Percentiles rank a stretch among this genome's conserved stretches.
Evolutionary conservation across 2,329 filamentous ascomycete species (phyloP).

Genomic region (Fusarium armeniacum): DNA sequence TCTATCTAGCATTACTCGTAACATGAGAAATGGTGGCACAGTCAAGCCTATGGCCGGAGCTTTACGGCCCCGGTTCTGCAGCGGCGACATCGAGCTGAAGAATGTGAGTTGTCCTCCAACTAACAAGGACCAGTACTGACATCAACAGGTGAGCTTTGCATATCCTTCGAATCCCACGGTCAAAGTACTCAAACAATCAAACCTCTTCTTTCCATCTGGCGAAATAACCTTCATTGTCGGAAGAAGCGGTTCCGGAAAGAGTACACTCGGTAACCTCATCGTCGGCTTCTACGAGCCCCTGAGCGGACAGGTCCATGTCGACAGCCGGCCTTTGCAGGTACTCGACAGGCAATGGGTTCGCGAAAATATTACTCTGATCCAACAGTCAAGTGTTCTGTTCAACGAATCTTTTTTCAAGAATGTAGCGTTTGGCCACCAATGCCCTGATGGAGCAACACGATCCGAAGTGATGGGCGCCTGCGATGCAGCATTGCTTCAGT

Average conservation of each 20-base stretch:
- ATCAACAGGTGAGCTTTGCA: conserved; percentile 77
- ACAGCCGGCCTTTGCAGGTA: conserved; percentile 71
- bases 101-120: not conserved
- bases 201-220: conserved; percentile 78
- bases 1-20: conserved; percentile 64
- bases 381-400: conserved; percentile 86
- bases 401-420: conserved; percentile 84
- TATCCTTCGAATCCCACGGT: conserved; percentile 79
- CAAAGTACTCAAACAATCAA: conserved; percentile 71
- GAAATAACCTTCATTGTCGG: conserved; percentile 86
- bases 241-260: conserved; percentile 91
- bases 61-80: conserved; percentile 61
- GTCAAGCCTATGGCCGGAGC: conserved; percentile 17
- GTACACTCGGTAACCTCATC: conserved; percentile 85
- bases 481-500: conserved; percentile 76
- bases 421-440: conserved; percentile 76
- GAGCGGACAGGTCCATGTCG: conserved; percentile 76
- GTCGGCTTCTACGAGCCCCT: conserved; percentile 80
- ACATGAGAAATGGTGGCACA: conserved; percentile 29
- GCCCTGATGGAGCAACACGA: conserved; percentile 63
- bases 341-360: conserved; percentile 81
- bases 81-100: conserved; percentile 69
- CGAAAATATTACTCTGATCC: conserved; percentile 82
- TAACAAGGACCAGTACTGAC: conserved; percentile 4
- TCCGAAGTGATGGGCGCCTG: conserved; percentile 73